These are phyloP conservation scores for Platismatia glauca DNA, from an alignment of 495 filamentous ascomycete species.

Conservation along the genomic window DNA sequence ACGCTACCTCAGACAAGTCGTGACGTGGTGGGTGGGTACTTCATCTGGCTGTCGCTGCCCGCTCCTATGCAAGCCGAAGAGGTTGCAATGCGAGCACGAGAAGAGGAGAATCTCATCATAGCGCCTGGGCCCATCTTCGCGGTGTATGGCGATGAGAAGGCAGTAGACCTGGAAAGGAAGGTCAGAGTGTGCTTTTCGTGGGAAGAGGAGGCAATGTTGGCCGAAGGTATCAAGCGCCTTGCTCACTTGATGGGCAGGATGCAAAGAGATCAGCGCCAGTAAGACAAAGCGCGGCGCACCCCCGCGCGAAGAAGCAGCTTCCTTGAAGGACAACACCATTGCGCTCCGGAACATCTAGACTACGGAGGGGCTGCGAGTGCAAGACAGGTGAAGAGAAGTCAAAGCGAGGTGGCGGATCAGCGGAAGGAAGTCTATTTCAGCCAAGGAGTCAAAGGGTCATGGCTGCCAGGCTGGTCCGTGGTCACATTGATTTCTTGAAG, in stretches of 20 bases:
- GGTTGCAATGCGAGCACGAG: constrained; percentile 45
- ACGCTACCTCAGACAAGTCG: constrained; percentile 32
- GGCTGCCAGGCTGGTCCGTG: too few relatives aligned
- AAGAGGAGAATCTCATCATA: constrained; percentile 53
- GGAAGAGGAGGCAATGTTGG: constrained; percentile 59
- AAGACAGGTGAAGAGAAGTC: background rate
- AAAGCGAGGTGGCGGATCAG: background rate
- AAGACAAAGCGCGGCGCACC: background rate
- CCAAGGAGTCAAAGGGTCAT: background rate
- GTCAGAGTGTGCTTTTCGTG: constrained; percentile 68
- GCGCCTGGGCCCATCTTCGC: constrained; percentile 58
- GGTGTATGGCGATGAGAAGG: constrained; percentile 47
- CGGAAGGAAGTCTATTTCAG: background rate
- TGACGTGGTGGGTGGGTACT: constrained; percentile 57
- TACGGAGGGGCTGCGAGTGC: background rate
- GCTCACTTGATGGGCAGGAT: constrained; percentile 30
- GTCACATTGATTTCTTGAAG: background rate
- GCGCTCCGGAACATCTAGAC: background rate
- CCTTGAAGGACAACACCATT: constrained; percentile 6
- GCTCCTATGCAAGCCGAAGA: constrained; percentile 38
- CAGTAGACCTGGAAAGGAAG: constrained; percentile 41
- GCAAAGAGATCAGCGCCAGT: constrained; percentile 10
- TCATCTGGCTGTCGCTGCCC: constrained; percentile 67
- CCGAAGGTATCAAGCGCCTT: constrained; percentile 58
- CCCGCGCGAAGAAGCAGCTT: background rate